Conservation (phyloP, 495 filamentous ascomycete genomes). For the Diplogelasinospora grovesii region DNA sequence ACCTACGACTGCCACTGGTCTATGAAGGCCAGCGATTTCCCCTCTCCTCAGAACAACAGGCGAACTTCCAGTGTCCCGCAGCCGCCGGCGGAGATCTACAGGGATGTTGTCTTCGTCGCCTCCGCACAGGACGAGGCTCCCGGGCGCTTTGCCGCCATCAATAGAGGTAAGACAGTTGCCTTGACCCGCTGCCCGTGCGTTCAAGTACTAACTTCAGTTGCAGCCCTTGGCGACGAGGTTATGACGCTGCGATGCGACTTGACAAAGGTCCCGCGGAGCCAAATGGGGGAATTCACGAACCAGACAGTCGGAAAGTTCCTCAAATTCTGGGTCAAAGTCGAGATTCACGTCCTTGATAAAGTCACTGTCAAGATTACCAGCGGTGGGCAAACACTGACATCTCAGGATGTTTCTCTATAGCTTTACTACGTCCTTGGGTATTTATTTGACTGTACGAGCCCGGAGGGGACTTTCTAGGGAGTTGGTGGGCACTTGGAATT, state of each 20-base stretch:
- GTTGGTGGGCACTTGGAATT: too few relatives aligned
- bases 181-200: neutral
- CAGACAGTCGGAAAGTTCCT: constrained; percentile 11
- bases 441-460: neutral
- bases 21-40: constrained; percentile 14
- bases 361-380: constrained; percentile 17
- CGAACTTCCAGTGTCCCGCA: neutral
- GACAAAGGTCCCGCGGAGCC: constrained; percentile 11
- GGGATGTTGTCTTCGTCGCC: constrained; percentile 20
- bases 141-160: constrained; percentile 5
- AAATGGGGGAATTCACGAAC: constrained; percentile 2
- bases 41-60: constrained; percentile 1
- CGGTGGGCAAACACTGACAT: constrained; percentile 7
- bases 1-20: constrained; percentile 19
- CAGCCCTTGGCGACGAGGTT: constrained; percentile 8
- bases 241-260: constrained; percentile 15
- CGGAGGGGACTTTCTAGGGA: neutral
- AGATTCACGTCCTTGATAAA: constrained; percentile 14
- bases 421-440: neutral
- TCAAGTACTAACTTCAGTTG: neutral
- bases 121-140: constrained; percentile 13
- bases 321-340: constrained; percentile 17
- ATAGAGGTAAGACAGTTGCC: constrained; percentile 4
- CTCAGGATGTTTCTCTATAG: constrained; percentile 5
- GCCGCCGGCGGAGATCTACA: constrained; percentile 1